Percentiles rank a stretch among this genome's conserved stretches.
Conservation (phyloP, 2,329 filamentous ascomycete genomes). For the Colletotrichum tropicale region DNA sequence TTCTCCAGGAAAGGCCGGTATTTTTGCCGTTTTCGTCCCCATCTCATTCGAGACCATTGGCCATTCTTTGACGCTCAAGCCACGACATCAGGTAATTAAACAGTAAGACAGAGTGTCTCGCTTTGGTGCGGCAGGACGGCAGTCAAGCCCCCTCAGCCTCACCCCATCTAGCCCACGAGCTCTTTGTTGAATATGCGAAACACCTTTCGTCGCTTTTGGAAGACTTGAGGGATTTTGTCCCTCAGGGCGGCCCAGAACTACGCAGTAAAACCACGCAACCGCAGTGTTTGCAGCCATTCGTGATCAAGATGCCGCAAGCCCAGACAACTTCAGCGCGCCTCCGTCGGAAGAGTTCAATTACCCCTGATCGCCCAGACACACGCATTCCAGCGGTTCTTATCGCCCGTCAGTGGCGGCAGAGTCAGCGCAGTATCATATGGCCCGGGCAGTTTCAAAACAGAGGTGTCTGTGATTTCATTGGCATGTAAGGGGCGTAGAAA, state of each 20-base stretch:
- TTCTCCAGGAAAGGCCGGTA: neutral
- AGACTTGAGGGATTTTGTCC: neutral
- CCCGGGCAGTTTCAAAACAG: neutral
- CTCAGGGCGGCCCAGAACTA: neutral
- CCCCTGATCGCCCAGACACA: neutral
- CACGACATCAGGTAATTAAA: slow-evolving; percentile 2
- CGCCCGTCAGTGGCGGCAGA: neutral
- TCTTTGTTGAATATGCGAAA: neutral
- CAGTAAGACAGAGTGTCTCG: neutral
- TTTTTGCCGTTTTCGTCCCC: neutral
- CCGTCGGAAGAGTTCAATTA: neutral
- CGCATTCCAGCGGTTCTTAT: neutral
- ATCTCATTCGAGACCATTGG: neutral
- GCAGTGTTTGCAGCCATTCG: neutral
- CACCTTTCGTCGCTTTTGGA: neutral
- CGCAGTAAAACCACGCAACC: neutral
- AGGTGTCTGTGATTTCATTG: neutral
- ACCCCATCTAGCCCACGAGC: neutral
- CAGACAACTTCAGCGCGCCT: neutral
- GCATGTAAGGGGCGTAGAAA: neutral
- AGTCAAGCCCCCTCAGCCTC: neutral
- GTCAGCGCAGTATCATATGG: neutral
- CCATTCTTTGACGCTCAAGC: neutral
- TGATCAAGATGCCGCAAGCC: neutral
- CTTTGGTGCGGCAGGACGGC: neutral